Percentiles rank a stretch among this genome's conserved stretches.
These are phyloP conservation scores for Nemophila menziesii DNA, from an alignment of 257 asterid species.

Conservation along the genomic window DNA sequence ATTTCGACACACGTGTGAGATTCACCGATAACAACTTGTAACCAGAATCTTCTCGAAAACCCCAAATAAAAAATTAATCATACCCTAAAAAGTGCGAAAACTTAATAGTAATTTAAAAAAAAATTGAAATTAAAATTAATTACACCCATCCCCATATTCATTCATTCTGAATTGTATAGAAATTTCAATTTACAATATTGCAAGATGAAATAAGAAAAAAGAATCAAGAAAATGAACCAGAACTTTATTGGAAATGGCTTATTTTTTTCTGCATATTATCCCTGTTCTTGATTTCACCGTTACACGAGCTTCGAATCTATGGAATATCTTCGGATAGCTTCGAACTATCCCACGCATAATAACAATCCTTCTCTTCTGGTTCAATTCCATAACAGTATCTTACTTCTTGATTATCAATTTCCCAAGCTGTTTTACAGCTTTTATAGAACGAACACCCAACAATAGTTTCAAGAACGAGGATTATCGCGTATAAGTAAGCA, in stretches of 20 bases:
- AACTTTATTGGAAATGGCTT: neutral
- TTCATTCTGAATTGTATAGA: neutral
- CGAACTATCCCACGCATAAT: slow-evolving; percentile 3
- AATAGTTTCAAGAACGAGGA: slow-evolving; percentile 41
- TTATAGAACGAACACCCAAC: slow-evolving; percentile 29
- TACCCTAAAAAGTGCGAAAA: no score
- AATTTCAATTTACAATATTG: neutral
- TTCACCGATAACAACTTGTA: no score
- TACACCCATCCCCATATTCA: neutral
- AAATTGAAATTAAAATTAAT: no score
- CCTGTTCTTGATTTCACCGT: neutral
- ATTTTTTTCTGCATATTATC: neutral
- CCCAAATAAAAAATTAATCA: no score
- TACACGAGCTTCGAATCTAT: slow-evolving; percentile 5
- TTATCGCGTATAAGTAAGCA: slow-evolving; percentile 37
- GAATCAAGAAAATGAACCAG: neutral
- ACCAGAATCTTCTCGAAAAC: no score
- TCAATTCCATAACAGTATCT: slow-evolving; percentile 9
- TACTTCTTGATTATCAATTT: slow-evolving; percentile 14
- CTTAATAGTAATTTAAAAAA: no score
- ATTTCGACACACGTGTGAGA: no score
- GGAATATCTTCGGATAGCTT: slow-evolving; percentile 23
- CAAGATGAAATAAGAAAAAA: neutral
- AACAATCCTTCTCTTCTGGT: slow-evolving; percentile 5
- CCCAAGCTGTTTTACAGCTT: slow-evolving; percentile 24